A percentile compares a stretch with the other conserved stretches of the same genome.
phyloP scores from a whole-genome alignment of 768 basidiomycete species.

The Dacryopinax spathularia region DNA sequence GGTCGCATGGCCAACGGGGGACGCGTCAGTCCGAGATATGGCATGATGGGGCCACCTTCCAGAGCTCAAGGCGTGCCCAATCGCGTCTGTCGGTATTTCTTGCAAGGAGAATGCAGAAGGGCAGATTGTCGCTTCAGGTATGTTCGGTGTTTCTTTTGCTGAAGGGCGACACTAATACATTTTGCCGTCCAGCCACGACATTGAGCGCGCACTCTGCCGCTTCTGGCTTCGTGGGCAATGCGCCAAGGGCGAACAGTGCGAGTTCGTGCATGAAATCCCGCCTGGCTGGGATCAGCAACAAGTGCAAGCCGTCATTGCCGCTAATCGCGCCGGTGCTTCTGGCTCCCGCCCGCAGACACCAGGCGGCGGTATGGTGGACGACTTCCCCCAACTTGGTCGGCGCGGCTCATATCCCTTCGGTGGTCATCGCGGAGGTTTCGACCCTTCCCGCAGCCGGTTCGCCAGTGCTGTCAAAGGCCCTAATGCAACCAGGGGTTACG shows the following conservation, averaged over 20 bases:
- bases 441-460: conserved; percentile 81
- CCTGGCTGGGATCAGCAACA: conserved; percentile 51
- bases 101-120: conserved; percentile 88
- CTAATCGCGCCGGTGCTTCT: conserved; percentile 19
- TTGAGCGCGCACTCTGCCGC: conserved; percentile 84
- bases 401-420: conserved; percentile 4
- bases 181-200: conserved; percentile 55
- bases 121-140: conserved; percentile 98
- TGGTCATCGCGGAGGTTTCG: conserved; percentile 30
- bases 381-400: conserved; percentile 24
- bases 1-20: conserved; percentile 11
- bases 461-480: conserved; percentile 70
- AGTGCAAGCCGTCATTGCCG: conserved; percentile 48
- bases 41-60: conserved; percentile 16
- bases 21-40: conserved; percentile 15
- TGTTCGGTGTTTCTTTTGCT: conserved; percentile 16
- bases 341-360: conserved; percentile 52
- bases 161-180: conserved; percentile 7
- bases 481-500: conserved; percentile 11
- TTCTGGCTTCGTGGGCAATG: conserved; percentile 98
- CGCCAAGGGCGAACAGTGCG: conserved; percentile 90
- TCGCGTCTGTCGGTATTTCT: conserved; percentile 88
- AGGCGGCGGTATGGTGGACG: conserved; percentile 27
- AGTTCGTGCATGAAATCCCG: conserved; percentile 85
- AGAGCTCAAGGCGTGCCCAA: conserved; percentile 28